A percentile compares a stretch with the other conserved stretches of the same genome.
phyloP scores from a whole-genome alignment of 768 basidiomycete genomes.

The Trametes cingulata region DNA sequence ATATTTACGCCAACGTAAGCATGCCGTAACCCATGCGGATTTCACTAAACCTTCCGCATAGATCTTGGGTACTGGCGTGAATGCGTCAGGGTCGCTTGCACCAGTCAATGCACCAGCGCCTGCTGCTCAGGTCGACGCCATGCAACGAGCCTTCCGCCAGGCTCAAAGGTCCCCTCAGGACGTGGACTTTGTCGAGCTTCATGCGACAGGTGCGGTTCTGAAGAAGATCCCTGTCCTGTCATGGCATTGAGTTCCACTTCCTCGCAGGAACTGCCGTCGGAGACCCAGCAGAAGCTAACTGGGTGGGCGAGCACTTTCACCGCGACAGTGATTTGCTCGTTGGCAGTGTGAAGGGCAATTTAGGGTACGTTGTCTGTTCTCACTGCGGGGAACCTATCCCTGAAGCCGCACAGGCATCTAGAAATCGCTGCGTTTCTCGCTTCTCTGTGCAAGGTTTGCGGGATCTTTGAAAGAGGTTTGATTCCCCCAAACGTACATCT shows the following conservation, averaged over 20 bases:
- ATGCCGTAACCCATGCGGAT: too few species aligned
- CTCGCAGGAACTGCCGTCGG: conserved; percentile 48
- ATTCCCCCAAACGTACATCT: conserved; percentile 47
- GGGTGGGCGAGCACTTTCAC: conserved; percentile 43
- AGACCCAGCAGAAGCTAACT: conserved; percentile 53
- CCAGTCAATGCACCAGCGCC: conserved; percentile 42
- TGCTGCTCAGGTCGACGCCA: conserved; percentile 39
- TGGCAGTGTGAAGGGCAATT: conserved; percentile 50
- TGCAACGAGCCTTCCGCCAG: conserved; percentile 38
- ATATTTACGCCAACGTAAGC: conserved; percentile 42
- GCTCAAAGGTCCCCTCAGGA: conserved; percentile 37
- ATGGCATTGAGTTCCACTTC: too few species aligned
- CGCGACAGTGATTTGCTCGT: conserved; percentile 38
- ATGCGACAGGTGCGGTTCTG: too few species aligned
- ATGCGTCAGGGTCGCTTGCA: conserved; percentile 37
- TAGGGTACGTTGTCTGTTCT: conserved; percentile 35
- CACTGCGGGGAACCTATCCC: not conserved
- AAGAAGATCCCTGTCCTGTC: too few species aligned
- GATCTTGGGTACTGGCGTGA: conserved; percentile 38
- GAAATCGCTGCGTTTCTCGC: conserved; percentile 47
- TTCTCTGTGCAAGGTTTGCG: conserved; percentile 45
- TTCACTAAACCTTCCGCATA: not conserved
- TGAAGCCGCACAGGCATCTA: conserved; percentile 32
- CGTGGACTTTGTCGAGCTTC: conserved; percentile 51
- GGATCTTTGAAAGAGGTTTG: conserved; percentile 37